A percentile compares a stretch with the other conserved stretches of the same genome.
Evolutionary conservation across 2,329 filamentous ascomycete genomes (phyloP).

Genomic region (Hypoxylon sp.): DNA sequence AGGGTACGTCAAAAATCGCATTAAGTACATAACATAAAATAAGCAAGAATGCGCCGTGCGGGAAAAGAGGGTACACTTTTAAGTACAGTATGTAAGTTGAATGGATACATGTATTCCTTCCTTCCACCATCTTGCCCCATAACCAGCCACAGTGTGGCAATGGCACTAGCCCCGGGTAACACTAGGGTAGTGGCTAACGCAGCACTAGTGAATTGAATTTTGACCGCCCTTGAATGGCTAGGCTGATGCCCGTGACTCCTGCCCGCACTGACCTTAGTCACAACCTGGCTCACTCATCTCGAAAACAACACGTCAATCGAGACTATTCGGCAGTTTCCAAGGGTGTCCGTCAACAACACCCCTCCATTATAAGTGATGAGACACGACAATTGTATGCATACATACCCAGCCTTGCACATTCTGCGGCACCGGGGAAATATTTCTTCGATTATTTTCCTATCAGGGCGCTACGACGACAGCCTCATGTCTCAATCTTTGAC

Average conservation of each 20-base stretch:
- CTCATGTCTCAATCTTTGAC: conserved; percentile 22
- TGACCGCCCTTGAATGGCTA: conserved; percentile 39
- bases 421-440: conserved; percentile 4
- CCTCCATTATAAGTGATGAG: conserved; percentile 15
- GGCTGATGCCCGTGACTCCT: conserved; percentile 36
- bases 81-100: no score
- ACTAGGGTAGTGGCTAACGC: not conserved
- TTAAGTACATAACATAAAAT: conserved; percentile 23
- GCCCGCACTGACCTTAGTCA: conserved; percentile 40
- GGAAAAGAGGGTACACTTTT: conserved; percentile 10
- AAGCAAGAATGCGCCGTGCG: conserved; percentile 8
- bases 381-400: conserved; percentile 24
- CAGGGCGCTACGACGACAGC: conserved; percentile 16
- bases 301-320: conserved; percentile 47
- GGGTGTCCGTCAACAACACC: conserved; percentile 30
- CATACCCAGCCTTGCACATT: conserved; percentile 17
- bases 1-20: conserved; percentile 37
- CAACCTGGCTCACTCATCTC: conserved; percentile 35
- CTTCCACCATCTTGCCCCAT: no score
- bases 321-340: conserved; percentile 37
- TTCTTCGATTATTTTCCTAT: conserved; percentile 3
- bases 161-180: conserved; percentile 5
- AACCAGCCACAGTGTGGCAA: conserved; percentile 35
- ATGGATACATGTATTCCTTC: no score
- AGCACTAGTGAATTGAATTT: conserved; percentile 26